Conservation (phyloP, 2,329 filamentous ascomycete species). For the Macrophomina tecta region DNA sequence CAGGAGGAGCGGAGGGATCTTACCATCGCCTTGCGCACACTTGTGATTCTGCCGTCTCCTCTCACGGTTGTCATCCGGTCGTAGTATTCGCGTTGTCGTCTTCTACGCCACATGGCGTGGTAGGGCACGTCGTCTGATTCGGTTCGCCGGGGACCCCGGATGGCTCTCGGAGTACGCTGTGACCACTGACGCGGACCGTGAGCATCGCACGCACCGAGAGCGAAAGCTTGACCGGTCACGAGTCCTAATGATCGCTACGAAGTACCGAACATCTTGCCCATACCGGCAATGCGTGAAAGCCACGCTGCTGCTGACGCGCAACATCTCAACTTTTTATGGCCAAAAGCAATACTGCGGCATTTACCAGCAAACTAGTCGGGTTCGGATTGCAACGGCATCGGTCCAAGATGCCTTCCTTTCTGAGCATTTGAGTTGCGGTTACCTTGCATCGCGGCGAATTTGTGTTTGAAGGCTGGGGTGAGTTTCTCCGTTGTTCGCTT, state of each 20-base stretch:
- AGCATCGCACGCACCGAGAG: not conserved
- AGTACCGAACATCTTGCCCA: not conserved
- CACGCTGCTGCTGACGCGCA: not conserved
- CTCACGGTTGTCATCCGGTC: slow-evolving; percentile 12
- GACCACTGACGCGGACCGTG: not conserved
- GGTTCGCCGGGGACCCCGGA: slow-evolving; percentile 9
- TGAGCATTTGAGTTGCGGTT: no score
- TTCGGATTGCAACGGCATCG: no score
- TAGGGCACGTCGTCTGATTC: not conserved
- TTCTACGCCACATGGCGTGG: not conserved
- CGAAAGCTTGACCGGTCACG: not conserved
- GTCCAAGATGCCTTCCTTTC: no score
- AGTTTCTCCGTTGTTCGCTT: not conserved
- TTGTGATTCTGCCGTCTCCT: not conserved
- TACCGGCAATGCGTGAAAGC: not conserved
- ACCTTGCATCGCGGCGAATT: not conserved
- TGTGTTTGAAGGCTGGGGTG: not conserved
- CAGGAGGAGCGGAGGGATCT: not conserved
- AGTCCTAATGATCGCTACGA: not conserved
- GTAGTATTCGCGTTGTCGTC: not conserved
- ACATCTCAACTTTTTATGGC: no score
- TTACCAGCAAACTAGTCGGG: no score
- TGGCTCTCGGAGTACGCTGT: not conserved
- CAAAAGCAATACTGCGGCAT: no score
- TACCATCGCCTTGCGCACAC: not conserved